Evolutionary conservation across 495 filamentous ascomycete genomes (phyloP), one percentile per base, ranked within the genome.

Genomic region (Hypoxylon fuscum): DNA sequence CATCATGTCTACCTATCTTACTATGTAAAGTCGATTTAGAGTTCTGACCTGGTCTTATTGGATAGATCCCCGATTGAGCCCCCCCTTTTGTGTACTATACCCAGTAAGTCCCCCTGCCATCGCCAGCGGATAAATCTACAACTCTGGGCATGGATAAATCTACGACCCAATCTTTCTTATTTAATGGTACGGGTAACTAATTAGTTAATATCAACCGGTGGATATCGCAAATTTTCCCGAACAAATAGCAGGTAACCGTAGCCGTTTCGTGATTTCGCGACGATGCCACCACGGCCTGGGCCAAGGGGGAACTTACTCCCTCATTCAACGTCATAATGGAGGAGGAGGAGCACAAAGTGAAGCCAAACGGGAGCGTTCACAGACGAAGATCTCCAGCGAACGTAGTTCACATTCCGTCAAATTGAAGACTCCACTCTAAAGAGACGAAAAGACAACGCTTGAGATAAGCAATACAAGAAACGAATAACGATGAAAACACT

Each of bases 1-100:
- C n/a, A n/a, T n/a, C n/a, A n/a, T n/a, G n/a, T n/a, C n/a, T 8
- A 27, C 25, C 8, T 27, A 27, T 23, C 25, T n/a, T n/a, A n/a
- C n/a, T n/a, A n/a, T n/a, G n/a, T n/a, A 52, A 47, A 18, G 60
- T 64, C 32, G 20, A 53, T 59, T 37, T 64, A 59, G 35, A 64
- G 54, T 59, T 58, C 48, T 59, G 29, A 64, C 41, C 14, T 31
- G 15, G 38, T 47, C 42, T 42, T 49, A 64, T 59, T 59, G 61
- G 48, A 37, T 47, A 58, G 35, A 54, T 54, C 32, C 5, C 29
- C 45, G 54, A 44, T 53, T 53, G 54, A 43, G 42, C 49, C 43
- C 54, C 46, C 25, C 25, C 25, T n/a, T n/a, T n/a, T 27, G 8
- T 27, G 25, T 27, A 27, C 25, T 8, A n/a, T n/a, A n/a, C n/a